Conservation (phyloP, 805 yeast species). For the Candida oleophila region DNA sequence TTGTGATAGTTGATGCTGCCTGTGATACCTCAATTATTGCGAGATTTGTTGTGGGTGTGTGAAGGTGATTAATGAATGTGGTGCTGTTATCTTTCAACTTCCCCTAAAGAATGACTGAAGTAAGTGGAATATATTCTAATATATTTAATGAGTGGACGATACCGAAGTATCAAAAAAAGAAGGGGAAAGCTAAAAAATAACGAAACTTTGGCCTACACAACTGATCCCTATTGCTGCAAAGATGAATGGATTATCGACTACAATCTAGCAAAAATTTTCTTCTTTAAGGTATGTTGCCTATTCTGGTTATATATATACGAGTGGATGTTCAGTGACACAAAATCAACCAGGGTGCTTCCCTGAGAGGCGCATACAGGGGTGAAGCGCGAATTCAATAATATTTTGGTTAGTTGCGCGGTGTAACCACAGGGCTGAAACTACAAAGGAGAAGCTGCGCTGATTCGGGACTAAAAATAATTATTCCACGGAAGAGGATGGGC, state of each 20-base stretch:
- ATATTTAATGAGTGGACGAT: conserved; percentile 3
- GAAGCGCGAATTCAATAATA: background rate
- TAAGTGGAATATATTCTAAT: background rate
- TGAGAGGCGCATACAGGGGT: conserved; percentile 1
- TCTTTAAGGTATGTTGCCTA: conserved; percentile 4
- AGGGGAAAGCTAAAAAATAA: background rate
- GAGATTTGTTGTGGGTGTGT: background rate
- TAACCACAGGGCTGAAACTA: background rate
- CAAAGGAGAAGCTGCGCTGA: background rate
- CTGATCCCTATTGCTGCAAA: too few relatives aligned
- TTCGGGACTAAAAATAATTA: too few relatives aligned
- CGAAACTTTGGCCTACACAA: background rate
- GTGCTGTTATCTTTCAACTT: background rate
- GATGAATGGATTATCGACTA: too few relatives aligned
- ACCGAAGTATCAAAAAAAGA: background rate
- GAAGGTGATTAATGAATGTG: background rate
- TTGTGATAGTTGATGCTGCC: too few relatives aligned
- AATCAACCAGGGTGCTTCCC: background rate
- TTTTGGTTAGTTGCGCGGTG: background rate
- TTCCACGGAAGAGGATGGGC: too few relatives aligned
- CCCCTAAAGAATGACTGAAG: conserved; percentile 1
- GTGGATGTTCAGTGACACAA: background rate
- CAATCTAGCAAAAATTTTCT: background rate
- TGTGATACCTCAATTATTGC: too few relatives aligned
- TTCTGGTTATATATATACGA: conserved; percentile 4